phyloP scores from a whole-genome alignment of 2,329 filamentous ascomycete species.

The Pseudogymnoascus sp. region DNA sequence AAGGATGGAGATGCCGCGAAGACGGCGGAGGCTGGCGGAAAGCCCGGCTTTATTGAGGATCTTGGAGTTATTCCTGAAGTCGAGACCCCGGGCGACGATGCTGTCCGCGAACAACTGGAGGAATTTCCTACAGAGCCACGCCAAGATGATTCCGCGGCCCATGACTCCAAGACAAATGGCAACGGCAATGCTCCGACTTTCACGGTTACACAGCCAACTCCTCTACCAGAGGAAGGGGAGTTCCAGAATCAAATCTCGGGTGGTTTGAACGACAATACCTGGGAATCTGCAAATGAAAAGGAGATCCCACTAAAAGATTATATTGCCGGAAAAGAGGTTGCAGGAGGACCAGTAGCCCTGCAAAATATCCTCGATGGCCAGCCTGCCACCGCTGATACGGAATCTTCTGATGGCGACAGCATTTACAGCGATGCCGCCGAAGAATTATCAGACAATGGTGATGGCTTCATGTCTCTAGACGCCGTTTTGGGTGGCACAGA shows the following conservation, averaged over 20 bases:
- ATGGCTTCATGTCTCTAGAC: constrained; percentile 64
- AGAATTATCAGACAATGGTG: constrained; percentile 51
- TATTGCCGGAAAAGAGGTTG: neutral
- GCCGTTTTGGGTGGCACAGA: constrained; percentile 52
- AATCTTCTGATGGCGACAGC: constrained; percentile 42
- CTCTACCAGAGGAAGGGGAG: constrained; percentile 31
- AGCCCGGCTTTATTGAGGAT: constrained; percentile 8
- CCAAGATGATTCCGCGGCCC: neutral
- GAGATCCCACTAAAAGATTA: neutral
- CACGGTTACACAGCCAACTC: constrained; percentile 38
- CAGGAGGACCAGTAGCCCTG: neutral
- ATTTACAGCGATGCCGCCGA: constrained; percentile 73
- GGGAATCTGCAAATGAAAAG: constrained; percentile 30
- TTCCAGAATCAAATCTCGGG: constrained; percentile 25
- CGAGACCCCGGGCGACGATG: constrained; percentile 4
- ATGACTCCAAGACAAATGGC: neutral
- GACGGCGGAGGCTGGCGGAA: neutral
- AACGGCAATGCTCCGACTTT: constrained; percentile 31
- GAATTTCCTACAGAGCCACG: neutral
- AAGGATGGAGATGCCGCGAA: neutral
- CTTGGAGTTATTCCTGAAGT: constrained; percentile 8
- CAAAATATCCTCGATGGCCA: constrained; percentile 13
- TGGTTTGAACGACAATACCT: neutral
- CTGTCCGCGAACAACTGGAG: constrained; percentile 9
- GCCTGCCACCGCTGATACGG: neutral